These are phyloP conservation scores for Albizia julibrissin DNA, from an alignment of 306 rosid species.

Conservation along the genomic window DNA sequence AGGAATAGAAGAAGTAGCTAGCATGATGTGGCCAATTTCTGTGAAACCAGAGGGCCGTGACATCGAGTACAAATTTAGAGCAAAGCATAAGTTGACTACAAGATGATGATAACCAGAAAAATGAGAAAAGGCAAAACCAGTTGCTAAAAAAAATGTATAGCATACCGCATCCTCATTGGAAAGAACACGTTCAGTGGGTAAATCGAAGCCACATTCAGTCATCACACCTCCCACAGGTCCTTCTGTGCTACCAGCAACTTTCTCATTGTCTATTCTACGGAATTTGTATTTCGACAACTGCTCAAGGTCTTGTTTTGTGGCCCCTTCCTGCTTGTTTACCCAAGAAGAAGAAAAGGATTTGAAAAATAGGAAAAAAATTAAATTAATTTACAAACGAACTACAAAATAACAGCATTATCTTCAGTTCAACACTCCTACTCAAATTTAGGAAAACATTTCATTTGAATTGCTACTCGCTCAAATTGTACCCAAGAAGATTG, in stretches of 20 bases:
- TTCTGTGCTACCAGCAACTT: constrained; percentile 54
- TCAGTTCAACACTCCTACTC: constrained; percentile 9
- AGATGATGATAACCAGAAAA: neutral
- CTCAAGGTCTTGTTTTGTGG: constrained; percentile 90
- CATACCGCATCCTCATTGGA: constrained; percentile 86
- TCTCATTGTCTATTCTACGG: constrained; percentile 59
- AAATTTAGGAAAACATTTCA: neutral
- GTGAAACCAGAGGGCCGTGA: neutral
- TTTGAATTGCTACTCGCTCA: neutral
- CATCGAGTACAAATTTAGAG: constrained; percentile 4
- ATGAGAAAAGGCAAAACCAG: neutral
- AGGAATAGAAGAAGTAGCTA: too few species aligned
- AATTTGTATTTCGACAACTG: constrained; percentile 80
- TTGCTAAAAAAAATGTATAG: neutral
- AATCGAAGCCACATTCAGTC: constrained; percentile 78
- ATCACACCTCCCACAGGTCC: constrained; percentile 78
- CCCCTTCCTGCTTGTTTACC: constrained; percentile 80
- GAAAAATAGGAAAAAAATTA: constrained; percentile 7
- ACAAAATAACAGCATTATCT: constrained; percentile 17
- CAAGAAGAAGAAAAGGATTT: constrained; percentile 20
- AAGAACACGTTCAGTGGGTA: constrained; percentile 71
- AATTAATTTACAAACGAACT: constrained; percentile 19
- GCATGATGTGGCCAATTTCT: constrained; percentile 13
- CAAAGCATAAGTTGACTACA: constrained; percentile 1
- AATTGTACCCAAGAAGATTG: neutral